Evolutionary conservation across 1,284 basidiomycete species (phyloP).

Genomic region (Moesziomyces antarcticus): DNA sequence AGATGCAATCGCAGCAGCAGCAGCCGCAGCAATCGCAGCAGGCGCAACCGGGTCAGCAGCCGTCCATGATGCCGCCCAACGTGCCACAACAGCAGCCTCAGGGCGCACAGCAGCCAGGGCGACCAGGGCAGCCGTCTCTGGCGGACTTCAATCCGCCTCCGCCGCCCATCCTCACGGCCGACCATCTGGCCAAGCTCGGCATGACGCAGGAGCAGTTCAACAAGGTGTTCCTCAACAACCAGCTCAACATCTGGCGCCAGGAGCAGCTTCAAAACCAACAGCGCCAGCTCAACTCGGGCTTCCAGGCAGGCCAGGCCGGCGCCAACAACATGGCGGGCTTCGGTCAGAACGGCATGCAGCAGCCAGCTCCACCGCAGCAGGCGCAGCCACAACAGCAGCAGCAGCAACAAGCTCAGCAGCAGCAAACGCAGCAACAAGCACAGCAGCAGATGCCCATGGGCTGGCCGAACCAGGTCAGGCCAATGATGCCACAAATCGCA

Average conservation of each 20-base stretch:
- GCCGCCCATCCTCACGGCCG: slow-evolving; percentile 43
- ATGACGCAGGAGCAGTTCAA: slow-evolving; percentile 55
- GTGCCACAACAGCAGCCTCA: slow-evolving; percentile 27
- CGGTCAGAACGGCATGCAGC: slow-evolving; percentile 31
- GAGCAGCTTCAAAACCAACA: slow-evolving; percentile 50
- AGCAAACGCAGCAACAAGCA: slow-evolving; percentile 6
- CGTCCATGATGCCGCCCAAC: slow-evolving; percentile 35
- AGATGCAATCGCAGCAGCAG: slow-evolving; percentile 47
- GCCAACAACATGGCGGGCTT: slow-evolving; percentile 4
- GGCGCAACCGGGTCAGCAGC: slow-evolving; percentile 25
- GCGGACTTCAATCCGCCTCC: slow-evolving; percentile 49
- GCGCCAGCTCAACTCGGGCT: slow-evolving; percentile 30
- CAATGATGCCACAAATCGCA: slow-evolving; percentile 28
- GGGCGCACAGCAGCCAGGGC: slow-evolving; percentile 12
- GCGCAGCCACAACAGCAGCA: slow-evolving; percentile 9
- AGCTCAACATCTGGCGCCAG: slow-evolving; percentile 44
- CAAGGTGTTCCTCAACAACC: slow-evolving; percentile 43
- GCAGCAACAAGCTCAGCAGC: slow-evolving; percentile 9
- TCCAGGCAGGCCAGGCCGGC: slow-evolving; percentile 24
- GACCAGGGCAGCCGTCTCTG: slow-evolving; percentile 26
- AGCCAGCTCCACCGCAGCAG: slow-evolving; percentile 24
- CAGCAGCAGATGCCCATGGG: slow-evolving; percentile 11
- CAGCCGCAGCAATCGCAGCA: slow-evolving; percentile 21
- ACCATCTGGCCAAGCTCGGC: slow-evolving; percentile 47
- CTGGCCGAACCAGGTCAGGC: slow-evolving; percentile 37